Evolutionary conservation across 73 alveolate genomes (phyloP).

Genomic region (Paramecium octaurelia): DNA sequence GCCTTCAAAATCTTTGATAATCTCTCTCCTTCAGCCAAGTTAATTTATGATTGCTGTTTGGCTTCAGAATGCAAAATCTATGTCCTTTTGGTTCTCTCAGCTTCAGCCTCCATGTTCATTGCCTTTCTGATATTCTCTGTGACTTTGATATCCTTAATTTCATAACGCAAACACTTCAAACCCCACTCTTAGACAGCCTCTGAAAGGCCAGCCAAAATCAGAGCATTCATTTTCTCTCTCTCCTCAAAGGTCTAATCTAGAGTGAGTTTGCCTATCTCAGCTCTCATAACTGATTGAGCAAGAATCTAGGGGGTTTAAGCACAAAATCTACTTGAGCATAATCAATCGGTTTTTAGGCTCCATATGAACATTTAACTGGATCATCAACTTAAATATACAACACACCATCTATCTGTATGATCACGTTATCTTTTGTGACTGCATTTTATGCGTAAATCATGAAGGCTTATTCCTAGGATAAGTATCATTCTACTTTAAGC

Average conservation of each 20-base stretch:
- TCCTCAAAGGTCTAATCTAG: constrained; percentile 84
- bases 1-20: constrained; percentile 75
- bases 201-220: constrained; percentile 73
- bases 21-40: constrained; percentile 79
- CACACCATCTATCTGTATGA: constrained; percentile 89
- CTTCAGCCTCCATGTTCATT: constrained; percentile 83
- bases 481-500: neutral
- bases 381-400: constrained; percentile 69
- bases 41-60: constrained; percentile 68
- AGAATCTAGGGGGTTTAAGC: constrained; percentile 26
- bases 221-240: constrained; percentile 75
- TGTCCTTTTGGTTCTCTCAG: constrained; percentile 87
- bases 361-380: constrained; percentile 59
- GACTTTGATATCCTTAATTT: constrained; percentile 84
- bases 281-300: constrained; percentile 93
- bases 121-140: constrained; percentile 77
- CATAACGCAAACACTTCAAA: constrained; percentile 79
- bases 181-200: constrained; percentile 89
- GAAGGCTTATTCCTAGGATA: constrained; percentile 82
- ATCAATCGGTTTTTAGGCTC: constrained; percentile 49
- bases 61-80: constrained; percentile 83
- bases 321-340: constrained; percentile 35
- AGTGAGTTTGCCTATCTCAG: constrained; percentile 84
- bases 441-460: constrained; percentile 82
- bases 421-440: constrained; percentile 89